These are phyloP conservation scores for Cornus florida DNA, from an alignment of 148 eudicot species.

Conservation along the genomic window DNA sequence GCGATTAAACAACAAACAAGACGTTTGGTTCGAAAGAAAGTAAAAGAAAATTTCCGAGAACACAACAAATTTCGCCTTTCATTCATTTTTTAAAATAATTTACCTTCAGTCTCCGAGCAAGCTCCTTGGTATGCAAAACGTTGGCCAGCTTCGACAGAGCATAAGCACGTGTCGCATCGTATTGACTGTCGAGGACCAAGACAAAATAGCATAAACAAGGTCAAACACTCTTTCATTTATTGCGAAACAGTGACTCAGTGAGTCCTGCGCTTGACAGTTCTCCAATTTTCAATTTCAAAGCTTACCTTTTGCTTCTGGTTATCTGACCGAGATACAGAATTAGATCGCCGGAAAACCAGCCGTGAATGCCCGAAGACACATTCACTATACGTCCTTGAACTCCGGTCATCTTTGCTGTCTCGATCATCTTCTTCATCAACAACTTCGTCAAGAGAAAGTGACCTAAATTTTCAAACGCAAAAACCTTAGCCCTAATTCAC, in stretches of 20 bases:
- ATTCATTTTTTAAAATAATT: not conserved
- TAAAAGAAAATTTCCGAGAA: not conserved
- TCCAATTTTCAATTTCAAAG: not conserved
- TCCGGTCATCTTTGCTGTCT: slow-evolving; percentile 59
- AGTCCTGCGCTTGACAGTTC: not conserved
- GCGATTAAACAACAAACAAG: slow-evolving; percentile 3
- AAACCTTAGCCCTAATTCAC: not conserved
- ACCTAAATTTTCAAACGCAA: slow-evolving; percentile 32
- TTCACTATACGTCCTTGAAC: slow-evolving; percentile 84
- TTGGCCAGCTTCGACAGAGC: slow-evolving; percentile 92
- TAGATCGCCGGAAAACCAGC: slow-evolving; percentile 77
- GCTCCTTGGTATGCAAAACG: slow-evolving; percentile 86
- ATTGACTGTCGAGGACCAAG: slow-evolving; percentile 38
- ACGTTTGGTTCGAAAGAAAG: not conserved
- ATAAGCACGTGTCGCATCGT: slow-evolving; percentile 94
- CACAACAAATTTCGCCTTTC: not conserved
- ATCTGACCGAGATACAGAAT: slow-evolving; percentile 50
- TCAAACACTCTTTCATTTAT: slow-evolving; percentile 2
- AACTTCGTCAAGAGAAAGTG: slow-evolving; percentile 75
- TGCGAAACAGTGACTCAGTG: not conserved
- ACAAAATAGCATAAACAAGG: slow-evolving; percentile 17
- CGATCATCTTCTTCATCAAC: slow-evolving; percentile 65
- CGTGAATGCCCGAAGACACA: slow-evolving; percentile 74
- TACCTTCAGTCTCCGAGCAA: slow-evolving; percentile 64
- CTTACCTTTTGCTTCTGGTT: slow-evolving; percentile 59